These are phyloP conservation scores for Candida ortonii DNA, from an alignment of 805 yeast genomes.

Conservation along the genomic window DNA sequence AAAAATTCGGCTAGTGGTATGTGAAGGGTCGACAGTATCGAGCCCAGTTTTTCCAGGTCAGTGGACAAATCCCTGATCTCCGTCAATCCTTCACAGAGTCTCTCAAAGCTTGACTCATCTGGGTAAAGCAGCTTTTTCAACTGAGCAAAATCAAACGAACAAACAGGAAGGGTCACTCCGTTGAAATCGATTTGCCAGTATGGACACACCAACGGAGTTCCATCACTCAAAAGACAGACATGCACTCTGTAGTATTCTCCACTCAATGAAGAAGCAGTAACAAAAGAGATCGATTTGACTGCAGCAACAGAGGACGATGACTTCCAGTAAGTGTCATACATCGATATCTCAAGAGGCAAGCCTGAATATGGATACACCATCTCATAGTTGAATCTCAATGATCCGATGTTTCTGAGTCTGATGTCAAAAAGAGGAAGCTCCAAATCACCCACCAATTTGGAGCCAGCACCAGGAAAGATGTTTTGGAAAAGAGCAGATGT, in stretches of 20 bases:
- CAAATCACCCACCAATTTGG: constrained; percentile 37
- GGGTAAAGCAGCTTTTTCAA: constrained; percentile 28
- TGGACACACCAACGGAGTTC: constrained; percentile 82
- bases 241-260: constrained; percentile 74
- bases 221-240: constrained; percentile 74
- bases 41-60: constrained; percentile 37
- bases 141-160: constrained; percentile 53
- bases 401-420: constrained; percentile 79
- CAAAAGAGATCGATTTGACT: constrained; percentile 55
- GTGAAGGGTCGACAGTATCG: constrained; percentile 45
- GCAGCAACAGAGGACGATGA: constrained; percentile 55
- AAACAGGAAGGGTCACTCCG: constrained; percentile 56
- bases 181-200: constrained; percentile 48
- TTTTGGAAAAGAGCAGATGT: constrained; percentile 51
- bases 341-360: constrained; percentile 77
- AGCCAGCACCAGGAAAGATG: constrained; percentile 36
- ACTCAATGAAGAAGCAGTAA: constrained; percentile 84
- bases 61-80: constrained; percentile 10
- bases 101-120: constrained; percentile 13
- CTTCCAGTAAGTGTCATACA: constrained; percentile 96
- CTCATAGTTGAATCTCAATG: constrained; percentile 70
- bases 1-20: constrained; percentile 62
- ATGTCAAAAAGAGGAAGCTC: constrained; percentile 78
- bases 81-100: constrained; percentile 17
- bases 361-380: constrained; percentile 90